phyloP scores from a whole-genome alignment of 352 stramenopile species.

The Globisporangium orthogonon region DNA sequence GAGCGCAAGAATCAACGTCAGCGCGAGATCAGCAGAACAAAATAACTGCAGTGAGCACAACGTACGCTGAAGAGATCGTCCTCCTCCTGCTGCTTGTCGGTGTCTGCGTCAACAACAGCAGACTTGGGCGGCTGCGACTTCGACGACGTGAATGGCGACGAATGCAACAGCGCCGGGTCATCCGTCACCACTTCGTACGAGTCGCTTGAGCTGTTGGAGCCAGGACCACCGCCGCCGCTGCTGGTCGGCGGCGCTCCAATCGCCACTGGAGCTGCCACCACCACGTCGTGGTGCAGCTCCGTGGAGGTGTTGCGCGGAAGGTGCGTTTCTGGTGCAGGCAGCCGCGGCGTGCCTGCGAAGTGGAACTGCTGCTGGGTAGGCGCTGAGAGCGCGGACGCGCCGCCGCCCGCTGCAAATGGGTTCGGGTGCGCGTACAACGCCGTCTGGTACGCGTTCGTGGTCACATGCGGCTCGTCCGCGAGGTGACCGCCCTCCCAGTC shows the following conservation, averaged over 20 bases:
- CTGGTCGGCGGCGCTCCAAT: neutral
- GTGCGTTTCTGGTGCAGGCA: constrained; percentile 6
- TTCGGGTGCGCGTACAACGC: constrained; percentile 37
- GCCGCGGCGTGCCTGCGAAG: constrained; percentile 18
- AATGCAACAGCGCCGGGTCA: constrained; percentile 22
- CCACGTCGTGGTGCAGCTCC: constrained; percentile 25
- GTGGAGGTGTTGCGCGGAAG: constrained; percentile 3
- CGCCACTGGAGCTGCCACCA: constrained; percentile 2
- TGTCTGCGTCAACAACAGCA: constrained; percentile 7
- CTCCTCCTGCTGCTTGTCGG: constrained; percentile 27
- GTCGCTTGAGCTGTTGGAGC: constrained; percentile 65
- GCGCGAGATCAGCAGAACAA: neutral
- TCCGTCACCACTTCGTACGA: constrained; percentile 58
- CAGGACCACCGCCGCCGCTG: constrained; percentile 20
- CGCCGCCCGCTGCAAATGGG: constrained; percentile 23
- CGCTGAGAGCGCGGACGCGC: constrained; percentile 11
- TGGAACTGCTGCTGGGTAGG: constrained; percentile 17
- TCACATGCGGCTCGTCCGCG: constrained; percentile 11
- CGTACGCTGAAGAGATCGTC: constrained; percentile 79
- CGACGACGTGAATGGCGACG: constrained; percentile 13
- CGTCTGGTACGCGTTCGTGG: constrained; percentile 16
- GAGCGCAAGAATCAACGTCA: neutral
- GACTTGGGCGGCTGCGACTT: neutral
- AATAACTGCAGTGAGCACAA: neutral
- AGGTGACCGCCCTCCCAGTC: constrained; percentile 48